phyloP scores from a whole-genome alignment of 306 rosid genomes.

The Oxytropis ochrocephala region DNA sequence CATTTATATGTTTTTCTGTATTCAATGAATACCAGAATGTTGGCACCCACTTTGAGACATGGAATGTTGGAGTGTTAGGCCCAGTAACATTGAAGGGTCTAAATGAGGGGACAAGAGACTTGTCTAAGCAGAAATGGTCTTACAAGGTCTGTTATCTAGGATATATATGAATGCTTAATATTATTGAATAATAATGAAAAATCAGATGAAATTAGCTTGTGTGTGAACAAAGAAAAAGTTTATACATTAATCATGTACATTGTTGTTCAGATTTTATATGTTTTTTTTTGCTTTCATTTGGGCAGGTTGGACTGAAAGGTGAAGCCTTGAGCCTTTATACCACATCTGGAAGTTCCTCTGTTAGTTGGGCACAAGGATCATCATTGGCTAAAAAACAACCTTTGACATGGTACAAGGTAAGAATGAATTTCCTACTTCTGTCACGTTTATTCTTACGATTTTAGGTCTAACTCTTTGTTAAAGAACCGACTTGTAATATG shows the following conservation, averaged over 20 bases:
- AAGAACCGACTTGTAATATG: too few species aligned
- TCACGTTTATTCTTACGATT: neutral
- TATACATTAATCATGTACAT: neutral
- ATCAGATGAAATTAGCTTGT: neutral
- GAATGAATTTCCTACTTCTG: neutral
- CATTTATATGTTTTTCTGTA: neutral
- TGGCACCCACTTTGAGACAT: slow-evolving; percentile 67
- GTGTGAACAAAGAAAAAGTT: neutral
- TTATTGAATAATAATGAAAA: neutral
- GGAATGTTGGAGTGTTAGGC: slow-evolving; percentile 71
- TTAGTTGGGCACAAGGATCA: slow-evolving; percentile 50
- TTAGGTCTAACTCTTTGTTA: too few species aligned
- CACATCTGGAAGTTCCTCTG: slow-evolving; percentile 37
- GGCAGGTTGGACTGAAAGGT: slow-evolving; percentile 82
- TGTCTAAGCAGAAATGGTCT: slow-evolving; percentile 83
- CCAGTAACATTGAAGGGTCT: slow-evolving; percentile 66
- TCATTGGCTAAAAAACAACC: slow-evolving; percentile 40
- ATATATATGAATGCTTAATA: neutral
- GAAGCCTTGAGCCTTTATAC: slow-evolving; percentile 55
- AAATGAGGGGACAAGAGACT: slow-evolving; percentile 56
- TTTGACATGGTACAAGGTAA: slow-evolving; percentile 95
- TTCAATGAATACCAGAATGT: slow-evolving; percentile 60
- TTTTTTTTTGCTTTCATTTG: neutral
- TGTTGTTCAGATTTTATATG: neutral
- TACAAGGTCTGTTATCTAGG: slow-evolving; percentile 57